Evolutionary conservation across 805 yeast species (phyloP).

Genomic region (Candida koratica): DNA sequence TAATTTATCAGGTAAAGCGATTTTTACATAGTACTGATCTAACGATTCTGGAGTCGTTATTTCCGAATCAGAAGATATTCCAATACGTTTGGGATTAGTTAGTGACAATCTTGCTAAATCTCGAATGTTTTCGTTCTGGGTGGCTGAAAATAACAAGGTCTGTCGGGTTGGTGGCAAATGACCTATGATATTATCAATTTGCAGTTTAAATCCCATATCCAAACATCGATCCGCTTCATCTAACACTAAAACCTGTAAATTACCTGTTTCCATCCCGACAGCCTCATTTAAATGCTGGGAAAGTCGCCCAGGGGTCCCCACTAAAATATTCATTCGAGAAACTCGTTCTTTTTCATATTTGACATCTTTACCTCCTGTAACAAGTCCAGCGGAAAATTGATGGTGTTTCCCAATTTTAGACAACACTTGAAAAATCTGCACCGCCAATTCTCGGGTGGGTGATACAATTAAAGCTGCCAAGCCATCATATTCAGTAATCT

Average conservation of each 20-base stretch:
- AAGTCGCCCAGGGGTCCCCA: slow-evolving; percentile 90
- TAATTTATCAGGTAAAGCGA: slow-evolving; percentile 74
- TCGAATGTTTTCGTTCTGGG: slow-evolving; percentile 77
- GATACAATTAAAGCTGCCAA: slow-evolving; percentile 86
- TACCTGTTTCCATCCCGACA: slow-evolving; percentile 68
- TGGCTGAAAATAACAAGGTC: slow-evolving; percentile 81
- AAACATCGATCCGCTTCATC: slow-evolving; percentile 93
- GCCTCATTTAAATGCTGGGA: slow-evolving; percentile 90
- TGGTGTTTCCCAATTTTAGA: slow-evolving; percentile 74
- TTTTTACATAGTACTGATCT: slow-evolving; percentile 76
- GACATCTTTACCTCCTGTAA: slow-evolving; percentile 91
- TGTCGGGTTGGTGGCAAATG: slow-evolving; percentile 80
- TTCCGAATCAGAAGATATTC: slow-evolving; percentile 40
- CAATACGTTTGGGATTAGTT: slow-evolving; percentile 51
- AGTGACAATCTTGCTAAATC: slow-evolving; percentile 80
- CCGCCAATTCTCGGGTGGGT: slow-evolving; percentile 88
- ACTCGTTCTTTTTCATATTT: slow-evolving; percentile 78
- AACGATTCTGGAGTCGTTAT: slow-evolving; percentile 77
- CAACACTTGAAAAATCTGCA: slow-evolving; percentile 85
- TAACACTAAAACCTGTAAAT: slow-evolving; percentile 71
- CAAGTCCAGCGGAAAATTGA: slow-evolving; percentile 81
- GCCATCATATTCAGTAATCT: slow-evolving; percentile 82
- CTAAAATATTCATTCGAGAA: slow-evolving; percentile 70
- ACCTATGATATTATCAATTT: slow-evolving; percentile 73
- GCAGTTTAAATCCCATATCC: slow-evolving; percentile 88